These are phyloP conservation scores for Leucosporidium yakuticum DNA, from an alignment of 768 basidiomycete species.

Conservation along the genomic window DNA sequence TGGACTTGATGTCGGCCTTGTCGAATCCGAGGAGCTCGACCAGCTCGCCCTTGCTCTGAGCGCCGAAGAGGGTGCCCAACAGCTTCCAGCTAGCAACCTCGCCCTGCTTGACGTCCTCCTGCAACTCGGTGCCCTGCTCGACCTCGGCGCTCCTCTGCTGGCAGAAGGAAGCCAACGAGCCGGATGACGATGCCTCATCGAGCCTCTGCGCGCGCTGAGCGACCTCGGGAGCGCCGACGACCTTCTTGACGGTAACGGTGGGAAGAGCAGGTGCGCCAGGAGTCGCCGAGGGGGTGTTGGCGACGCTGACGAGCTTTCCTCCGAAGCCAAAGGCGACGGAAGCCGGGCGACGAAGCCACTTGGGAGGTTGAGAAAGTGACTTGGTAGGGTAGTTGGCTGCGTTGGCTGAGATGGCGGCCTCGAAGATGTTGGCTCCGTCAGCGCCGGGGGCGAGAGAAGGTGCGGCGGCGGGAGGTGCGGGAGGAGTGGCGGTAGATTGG, in stretches of 20 bases:
- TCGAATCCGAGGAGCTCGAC: slow-evolving; percentile 87
- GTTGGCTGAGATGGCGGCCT: slow-evolving; percentile 52
- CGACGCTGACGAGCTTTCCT: slow-evolving; percentile 73
- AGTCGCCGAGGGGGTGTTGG: slow-evolving; percentile 49
- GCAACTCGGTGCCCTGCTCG: slow-evolving; percentile 22
- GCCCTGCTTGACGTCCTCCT: slow-evolving; percentile 10
- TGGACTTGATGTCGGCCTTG: slow-evolving; percentile 70
- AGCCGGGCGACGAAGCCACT: slow-evolving; percentile 83
- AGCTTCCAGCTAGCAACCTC: slow-evolving; percentile 40
- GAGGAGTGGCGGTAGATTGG: slow-evolving; percentile 59
- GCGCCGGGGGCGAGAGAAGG: slow-evolving; percentile 26
- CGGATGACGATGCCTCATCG: slow-evolving; percentile 54
- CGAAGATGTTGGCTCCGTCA: slow-evolving; percentile 71
- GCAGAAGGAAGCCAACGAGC: slow-evolving; percentile 62
- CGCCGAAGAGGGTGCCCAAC: slow-evolving; percentile 72
- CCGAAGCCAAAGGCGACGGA: slow-evolving; percentile 85
- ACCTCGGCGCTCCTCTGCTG: slow-evolving; percentile 51
- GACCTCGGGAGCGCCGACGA: slow-evolving; percentile 68
- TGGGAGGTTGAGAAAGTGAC: slow-evolving; percentile 88
- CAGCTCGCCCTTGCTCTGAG: slow-evolving; percentile 72
- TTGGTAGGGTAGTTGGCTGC: slow-evolving; percentile 51
- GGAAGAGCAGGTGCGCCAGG: slow-evolving; percentile 34
- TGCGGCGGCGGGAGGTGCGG: slow-evolving; percentile 48
- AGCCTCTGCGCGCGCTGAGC: slow-evolving; percentile 68
- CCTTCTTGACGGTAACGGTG: slow-evolving; percentile 55